These are phyloP conservation scores for Chlamydomonas applanata DNA, from an alignment of 139 green algal genomes.

Conservation along the genomic window DNA sequence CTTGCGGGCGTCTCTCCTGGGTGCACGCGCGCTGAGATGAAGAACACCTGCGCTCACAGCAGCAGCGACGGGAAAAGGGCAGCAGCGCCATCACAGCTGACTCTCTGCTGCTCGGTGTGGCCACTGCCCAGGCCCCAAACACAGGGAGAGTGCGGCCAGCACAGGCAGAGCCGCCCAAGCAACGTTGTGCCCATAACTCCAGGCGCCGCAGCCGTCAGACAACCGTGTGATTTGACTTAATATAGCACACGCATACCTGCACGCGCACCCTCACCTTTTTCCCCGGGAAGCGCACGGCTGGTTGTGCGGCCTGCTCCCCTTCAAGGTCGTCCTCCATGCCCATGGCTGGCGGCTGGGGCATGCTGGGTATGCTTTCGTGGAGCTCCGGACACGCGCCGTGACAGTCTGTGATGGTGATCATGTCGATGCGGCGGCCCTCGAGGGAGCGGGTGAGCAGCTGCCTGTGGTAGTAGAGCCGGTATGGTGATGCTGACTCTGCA, in stretches of 20 bases:
- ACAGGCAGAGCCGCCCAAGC: no score
- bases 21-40: constrained; percentile 64
- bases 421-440: constrained; percentile 39
- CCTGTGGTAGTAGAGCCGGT: constrained; percentile 44
- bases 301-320: not conserved
- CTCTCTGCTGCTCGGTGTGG: no score
- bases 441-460: constrained; percentile 42
- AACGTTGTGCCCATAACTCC: no score
- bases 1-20: constrained; percentile 65
- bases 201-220: no score
- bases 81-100: no score
- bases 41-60: constrained; percentile 35
- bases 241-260: no score
- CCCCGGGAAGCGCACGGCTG: constrained; percentile 2
- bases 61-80: not conserved
- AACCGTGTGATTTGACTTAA: no score
- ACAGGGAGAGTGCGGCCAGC: no score
- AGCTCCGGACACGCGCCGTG: constrained; percentile 11
- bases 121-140: no score
- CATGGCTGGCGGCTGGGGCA: not conserved
- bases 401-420: constrained; percentile 54
- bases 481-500: not conserved
- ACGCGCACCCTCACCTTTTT: constrained; percentile 14
- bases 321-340: constrained; percentile 2
- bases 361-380: not conserved